phyloP scores from a whole-genome alignment of 345 rosid species.

The Zanthoxylum bungeanum region DNA sequence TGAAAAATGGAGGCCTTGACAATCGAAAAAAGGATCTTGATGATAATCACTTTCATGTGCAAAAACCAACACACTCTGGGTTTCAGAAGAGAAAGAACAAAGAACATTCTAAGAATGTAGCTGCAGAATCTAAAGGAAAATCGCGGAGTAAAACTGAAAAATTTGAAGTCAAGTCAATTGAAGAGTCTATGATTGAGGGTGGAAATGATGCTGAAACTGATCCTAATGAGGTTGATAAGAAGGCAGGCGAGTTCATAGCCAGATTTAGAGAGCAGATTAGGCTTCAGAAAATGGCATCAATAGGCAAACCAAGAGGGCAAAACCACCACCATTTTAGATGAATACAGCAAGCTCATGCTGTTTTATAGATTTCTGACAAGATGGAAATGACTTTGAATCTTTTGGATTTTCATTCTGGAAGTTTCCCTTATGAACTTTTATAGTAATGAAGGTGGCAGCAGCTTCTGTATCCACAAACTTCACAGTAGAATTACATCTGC shows the following conservation, averaged over 20 bases:
- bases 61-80: slow-evolving; percentile 11
- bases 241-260: too few species aligned
- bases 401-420: too few species aligned
- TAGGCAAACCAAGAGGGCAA: slow-evolving; percentile 55
- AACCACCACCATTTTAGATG: slow-evolving; percentile 37
- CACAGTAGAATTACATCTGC: neutral
- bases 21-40: slow-evolving; percentile 17
- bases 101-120: slow-evolving; percentile 12
- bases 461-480: slow-evolving; percentile 1
- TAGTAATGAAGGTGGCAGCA: neutral
- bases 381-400: neutral
- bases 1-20: slow-evolving; percentile 14
- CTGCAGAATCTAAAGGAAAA: slow-evolving; percentile 14
- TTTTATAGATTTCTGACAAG: slow-evolving; percentile 1
- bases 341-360: slow-evolving; percentile 8
- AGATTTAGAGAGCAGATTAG: too few species aligned
- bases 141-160: slow-evolving; percentile 25
- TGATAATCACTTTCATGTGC: neutral
- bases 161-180: slow-evolving; percentile 26
- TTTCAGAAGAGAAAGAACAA: slow-evolving; percentile 19
- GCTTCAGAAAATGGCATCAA: too few species aligned
- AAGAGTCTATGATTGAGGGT: slow-evolving; percentile 27
- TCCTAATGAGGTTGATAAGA: slow-evolving; percentile 68
- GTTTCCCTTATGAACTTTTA: neutral
- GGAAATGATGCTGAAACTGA: slow-evolving; percentile 40